These are phyloP conservation scores for Rhizophagus sp. DNA, from an alignment of 192 early-diverging fungal genomes.

Conservation along the genomic window DNA sequence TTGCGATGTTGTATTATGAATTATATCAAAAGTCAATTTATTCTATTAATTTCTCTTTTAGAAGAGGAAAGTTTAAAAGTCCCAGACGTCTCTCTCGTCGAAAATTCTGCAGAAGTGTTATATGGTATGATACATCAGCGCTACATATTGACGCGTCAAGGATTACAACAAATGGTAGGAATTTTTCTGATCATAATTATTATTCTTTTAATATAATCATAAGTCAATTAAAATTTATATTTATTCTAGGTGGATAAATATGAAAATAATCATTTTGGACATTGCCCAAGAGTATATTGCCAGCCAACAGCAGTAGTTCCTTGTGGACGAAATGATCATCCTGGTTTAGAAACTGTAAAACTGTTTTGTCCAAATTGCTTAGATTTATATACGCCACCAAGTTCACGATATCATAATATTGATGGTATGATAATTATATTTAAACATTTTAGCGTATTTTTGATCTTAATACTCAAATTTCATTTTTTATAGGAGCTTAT, in stretches of 20 bases:
- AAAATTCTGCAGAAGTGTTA: constrained; percentile 84
- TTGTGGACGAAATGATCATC: constrained; percentile 70
- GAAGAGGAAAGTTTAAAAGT: constrained; percentile 60
- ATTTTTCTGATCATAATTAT: background rate
- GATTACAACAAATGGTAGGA: constrained; percentile 79
- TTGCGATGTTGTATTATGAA: background rate
- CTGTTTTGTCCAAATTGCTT: constrained; percentile 80
- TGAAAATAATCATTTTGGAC: constrained; percentile 74
- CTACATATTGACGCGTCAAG: constrained; percentile 85
- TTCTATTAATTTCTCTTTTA: constrained; percentile 10
- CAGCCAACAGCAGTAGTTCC: constrained; percentile 62
- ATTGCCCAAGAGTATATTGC: constrained; percentile 74
- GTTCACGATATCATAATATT: constrained; percentile 64
- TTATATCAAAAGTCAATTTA: background rate
- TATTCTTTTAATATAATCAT: background rate
- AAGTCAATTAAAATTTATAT: constrained; percentile 25
- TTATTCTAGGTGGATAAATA: constrained; percentile 70
- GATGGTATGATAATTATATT: constrained; percentile 52
- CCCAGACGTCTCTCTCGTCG: constrained; percentile 74
- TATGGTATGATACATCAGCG: constrained; percentile 95
- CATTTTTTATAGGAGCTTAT: constrained; percentile 72
- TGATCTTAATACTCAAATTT: background rate
- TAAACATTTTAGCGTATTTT: background rate
- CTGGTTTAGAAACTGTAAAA: constrained; percentile 68
- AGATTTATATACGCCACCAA: constrained; percentile 76